Percentiles rank a stretch among this genome's conserved stretches.
phyloP scores from a whole-genome alignment of 2,329 filamentous ascomycete genomes.

The Tolypocladium inflatum region DNA sequence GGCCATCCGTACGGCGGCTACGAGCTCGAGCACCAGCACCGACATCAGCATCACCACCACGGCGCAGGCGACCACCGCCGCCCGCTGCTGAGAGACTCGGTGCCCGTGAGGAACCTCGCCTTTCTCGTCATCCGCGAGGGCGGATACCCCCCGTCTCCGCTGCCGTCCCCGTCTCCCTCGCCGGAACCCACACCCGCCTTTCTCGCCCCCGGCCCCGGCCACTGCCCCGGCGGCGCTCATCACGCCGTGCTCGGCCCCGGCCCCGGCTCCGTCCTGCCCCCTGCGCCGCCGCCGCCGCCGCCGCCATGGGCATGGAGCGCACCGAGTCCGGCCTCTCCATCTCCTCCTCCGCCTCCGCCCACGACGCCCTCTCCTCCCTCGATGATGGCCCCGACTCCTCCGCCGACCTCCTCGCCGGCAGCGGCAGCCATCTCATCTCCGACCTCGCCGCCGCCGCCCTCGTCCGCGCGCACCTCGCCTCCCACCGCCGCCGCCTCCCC shows the following conservation, averaged over 20 bases:
- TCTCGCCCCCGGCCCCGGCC: conserved; percentile 1
- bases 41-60: background rate
- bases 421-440: conserved; percentile 18
- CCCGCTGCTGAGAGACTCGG: conserved; percentile 8
- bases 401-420: background rate
- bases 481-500: conserved; percentile 31
- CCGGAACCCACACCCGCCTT: conserved; percentile 10
- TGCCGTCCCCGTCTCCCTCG: conserved; percentile 8
- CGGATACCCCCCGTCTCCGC: conserved; percentile 5
- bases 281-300: conserved; percentile 3
- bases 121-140: conserved; percentile 30
- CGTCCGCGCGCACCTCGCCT: conserved; percentile 38
- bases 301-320: conserved; percentile 29
- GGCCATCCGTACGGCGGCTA: background rate
- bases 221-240: too few species aligned
- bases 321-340: conserved; percentile 41
- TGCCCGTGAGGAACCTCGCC: conserved; percentile 20
- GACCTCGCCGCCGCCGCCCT: conserved; percentile 38
- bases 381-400: conserved; percentile 19
- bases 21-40: background rate
- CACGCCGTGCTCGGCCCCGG: background rate
- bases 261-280: conserved; percentile 8
- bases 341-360: conserved; percentile 25
- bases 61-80: background rate
- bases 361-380: conserved; percentile 14